These are phyloP conservation scores for Podaxis sp. DNA, from an alignment of 768 basidiomycete species.

Conservation along the genomic window DNA sequence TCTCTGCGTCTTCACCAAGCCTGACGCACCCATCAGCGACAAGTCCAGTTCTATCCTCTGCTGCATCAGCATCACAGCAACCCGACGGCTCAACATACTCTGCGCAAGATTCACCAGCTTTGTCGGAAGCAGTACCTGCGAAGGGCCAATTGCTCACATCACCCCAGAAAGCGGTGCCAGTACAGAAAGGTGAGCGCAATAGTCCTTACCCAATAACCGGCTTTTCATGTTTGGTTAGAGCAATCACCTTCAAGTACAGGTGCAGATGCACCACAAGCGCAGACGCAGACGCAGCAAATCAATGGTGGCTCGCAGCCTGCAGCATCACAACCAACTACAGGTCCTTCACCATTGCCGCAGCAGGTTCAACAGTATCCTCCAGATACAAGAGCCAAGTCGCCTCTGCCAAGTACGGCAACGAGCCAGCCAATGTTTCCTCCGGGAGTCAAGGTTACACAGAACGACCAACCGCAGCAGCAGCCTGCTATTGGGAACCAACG, in stretches of 20 bases:
- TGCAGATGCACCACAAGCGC: neutral
- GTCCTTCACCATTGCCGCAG: conserved; percentile 43
- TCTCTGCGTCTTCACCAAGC: conserved; percentile 70
- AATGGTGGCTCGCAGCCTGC: conserved; percentile 24
- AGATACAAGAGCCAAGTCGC: conserved; percentile 28
- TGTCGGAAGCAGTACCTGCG: conserved; percentile 62
- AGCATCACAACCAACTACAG: conserved; percentile 30
- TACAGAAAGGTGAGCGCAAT: conserved; percentile 47
- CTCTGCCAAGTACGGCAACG: conserved; percentile 44
- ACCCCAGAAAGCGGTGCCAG: conserved; percentile 44
- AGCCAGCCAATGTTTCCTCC: conserved; percentile 64
- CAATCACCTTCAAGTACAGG: neutral
- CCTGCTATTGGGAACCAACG: conserved; percentile 42
- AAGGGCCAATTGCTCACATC: conserved; percentile 57
- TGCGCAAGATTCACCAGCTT: conserved; percentile 67
- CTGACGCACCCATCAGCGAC: conserved; percentile 83
- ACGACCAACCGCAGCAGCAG: conserved; percentile 37
- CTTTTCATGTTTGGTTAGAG: conserved; percentile 31
- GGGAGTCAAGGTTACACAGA: conserved; percentile 58
- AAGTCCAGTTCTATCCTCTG: conserved; percentile 80
- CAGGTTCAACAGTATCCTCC: conserved; percentile 36
- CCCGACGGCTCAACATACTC: conserved; percentile 72
- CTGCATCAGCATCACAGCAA: conserved; percentile 64
- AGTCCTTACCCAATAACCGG: conserved; percentile 19
- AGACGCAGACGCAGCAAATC: conserved; percentile 9